Evolutionary conservation across 1,284 basidiomycete species (phyloP).

Genomic region (Kwoniella shivajii): DNA sequence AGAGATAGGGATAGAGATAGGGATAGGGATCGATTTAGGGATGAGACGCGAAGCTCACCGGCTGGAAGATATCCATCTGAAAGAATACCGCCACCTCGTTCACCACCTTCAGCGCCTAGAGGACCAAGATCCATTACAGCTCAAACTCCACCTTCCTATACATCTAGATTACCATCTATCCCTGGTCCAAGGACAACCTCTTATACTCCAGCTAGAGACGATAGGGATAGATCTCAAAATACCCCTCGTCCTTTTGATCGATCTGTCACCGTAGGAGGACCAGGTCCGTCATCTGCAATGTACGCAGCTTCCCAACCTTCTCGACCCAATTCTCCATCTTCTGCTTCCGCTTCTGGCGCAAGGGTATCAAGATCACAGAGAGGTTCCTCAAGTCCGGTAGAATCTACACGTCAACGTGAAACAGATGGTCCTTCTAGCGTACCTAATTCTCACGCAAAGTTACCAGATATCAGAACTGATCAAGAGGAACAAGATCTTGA

Average conservation of each 20-base stretch:
- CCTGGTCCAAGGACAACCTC: neutral
- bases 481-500: constrained; percentile 37
- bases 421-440: neutral
- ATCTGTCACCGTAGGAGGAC: constrained; percentile 9
- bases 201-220: neutral
- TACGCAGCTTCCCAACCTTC: constrained; percentile 10
- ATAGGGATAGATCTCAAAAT: neutral
- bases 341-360: constrained; percentile 22
- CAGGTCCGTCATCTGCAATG: constrained; percentile 11
- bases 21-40: constrained; percentile 14
- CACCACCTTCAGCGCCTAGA: constrained; percentile 22
- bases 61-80: constrained; percentile 11
- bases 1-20: neutral
- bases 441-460: constrained; percentile 7
- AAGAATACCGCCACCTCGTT: constrained; percentile 12
- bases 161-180: constrained; percentile 17
- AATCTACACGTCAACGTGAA: constrained; percentile 9
- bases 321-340: constrained; percentile 15
- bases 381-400: constrained; percentile 37
- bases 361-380: constrained; percentile 28
- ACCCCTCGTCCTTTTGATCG: constrained; percentile 12
- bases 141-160: constrained; percentile 19
- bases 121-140: constrained; percentile 4
- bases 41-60: constrained; percentile 6
- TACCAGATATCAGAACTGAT: neutral